These are phyloP conservation scores for Aspergillus pseudotamarii DNA, from an alignment of 2,329 filamentous ascomycete genomes.

Conservation along the genomic window DNA sequence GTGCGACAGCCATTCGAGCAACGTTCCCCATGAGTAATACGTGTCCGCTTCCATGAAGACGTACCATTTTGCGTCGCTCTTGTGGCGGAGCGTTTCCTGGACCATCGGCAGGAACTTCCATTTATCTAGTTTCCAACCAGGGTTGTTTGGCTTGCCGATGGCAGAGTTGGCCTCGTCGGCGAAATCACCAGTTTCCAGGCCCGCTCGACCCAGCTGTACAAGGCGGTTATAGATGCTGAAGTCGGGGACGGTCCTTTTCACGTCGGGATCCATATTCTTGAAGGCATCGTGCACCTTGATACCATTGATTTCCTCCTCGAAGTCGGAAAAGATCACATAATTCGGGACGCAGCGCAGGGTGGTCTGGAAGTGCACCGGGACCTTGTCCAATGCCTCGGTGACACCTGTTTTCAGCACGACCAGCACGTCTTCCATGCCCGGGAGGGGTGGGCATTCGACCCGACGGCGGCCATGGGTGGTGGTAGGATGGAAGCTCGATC, in stretches of 20 bases:
- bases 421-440: slow-evolving; percentile 55
- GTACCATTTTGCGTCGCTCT: slow-evolving; percentile 58
- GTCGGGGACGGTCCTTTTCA: slow-evolving; percentile 47
- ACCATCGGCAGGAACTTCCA: slow-evolving; percentile 62
- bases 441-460: slow-evolving; percentile 35
- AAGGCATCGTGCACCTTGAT: slow-evolving; percentile 55
- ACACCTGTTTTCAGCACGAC: slow-evolving; percentile 62
- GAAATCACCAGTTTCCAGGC: slow-evolving; percentile 42
- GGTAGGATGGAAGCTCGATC: slow-evolving; percentile 59
- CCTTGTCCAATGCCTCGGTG: slow-evolving; percentile 58
- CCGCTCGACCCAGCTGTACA: slow-evolving; percentile 45
- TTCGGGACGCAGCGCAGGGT: slow-evolving; percentile 59
- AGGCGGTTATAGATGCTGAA: slow-evolving; percentile 57
- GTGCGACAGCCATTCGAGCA: slow-evolving; percentile 56
- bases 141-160: slow-evolving; percentile 49
- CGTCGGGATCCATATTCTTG: slow-evolving; percentile 43
- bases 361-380: slow-evolving; percentile 58
- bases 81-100: slow-evolving; percentile 49
- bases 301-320: slow-evolving; percentile 55
- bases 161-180: slow-evolving; percentile 43
- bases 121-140: slow-evolving; percentile 57
- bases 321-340: slow-evolving; percentile 62
- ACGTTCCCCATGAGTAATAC: slow-evolving; percentile 57
- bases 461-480: slow-evolving; percentile 14
- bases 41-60: slow-evolving; percentile 64